Base-by-base conservation (phyloP, 2,329 filamentous ascomycete genomes). In the Fusarium keratoplasticum region DNA sequence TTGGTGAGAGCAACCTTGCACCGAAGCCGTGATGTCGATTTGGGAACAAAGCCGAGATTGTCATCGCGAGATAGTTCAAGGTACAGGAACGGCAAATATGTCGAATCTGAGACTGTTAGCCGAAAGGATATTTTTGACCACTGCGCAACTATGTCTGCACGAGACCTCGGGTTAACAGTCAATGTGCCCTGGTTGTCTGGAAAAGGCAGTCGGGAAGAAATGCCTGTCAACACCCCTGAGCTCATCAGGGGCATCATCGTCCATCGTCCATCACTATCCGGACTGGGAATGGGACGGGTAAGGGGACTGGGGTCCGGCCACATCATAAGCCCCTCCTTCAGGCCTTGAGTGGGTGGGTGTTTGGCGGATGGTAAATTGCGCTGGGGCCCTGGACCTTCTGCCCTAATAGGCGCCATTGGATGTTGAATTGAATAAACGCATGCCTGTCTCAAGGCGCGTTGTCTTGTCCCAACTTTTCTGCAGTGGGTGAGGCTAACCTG, bases 361-460 rank as follows among this genome's bases (percentile, higher is more conserved):
- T 57, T 64, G 73, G 69, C 66, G 72, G 75, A 62, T 47, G 67
- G 70, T 66, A 78, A 78, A 78, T 78, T 78, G 67, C 76, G 63
- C 60, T 69, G 75, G 67, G 64, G 59, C 42, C 31, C 54, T 63
- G 67, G 64, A 42, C 36, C 27, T 58, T 63, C 38, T 66, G 60
- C 61, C 59, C 47, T 58, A 50, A 35, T 29, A 55, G 14, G 55
- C 42, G 36, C 36, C 61, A 63, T 36, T 36, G 35, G 35, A 36
- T 38, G 33, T 62, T 62, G 33, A 38, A 52, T 20, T 18, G n/a
- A 22, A 62, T 38, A 33, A 25, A 27, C 40, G 40, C 29, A 61
- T 35, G 61, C 47, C 11, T 38, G 47, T 55, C 16, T 38, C 61
- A 33, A 25, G 42, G 20, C 22, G 44, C 52, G 52, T 27, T 14